Conservation (phyloP, 2,329 filamentous ascomycete genomes). For the Xylaria multiplex region DNA sequence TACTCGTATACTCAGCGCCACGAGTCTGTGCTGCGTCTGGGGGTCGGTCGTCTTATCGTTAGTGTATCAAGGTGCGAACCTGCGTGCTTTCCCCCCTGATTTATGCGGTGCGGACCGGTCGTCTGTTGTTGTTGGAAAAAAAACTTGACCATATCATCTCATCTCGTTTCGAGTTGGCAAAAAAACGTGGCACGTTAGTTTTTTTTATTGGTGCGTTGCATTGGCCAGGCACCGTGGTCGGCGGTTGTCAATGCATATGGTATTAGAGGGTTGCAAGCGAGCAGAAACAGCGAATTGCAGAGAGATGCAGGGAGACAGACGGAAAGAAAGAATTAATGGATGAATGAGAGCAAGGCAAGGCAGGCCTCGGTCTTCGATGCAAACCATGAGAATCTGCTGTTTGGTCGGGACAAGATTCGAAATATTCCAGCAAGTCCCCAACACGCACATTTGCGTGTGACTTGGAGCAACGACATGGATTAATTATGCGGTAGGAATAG, state of each 20-base stretch:
- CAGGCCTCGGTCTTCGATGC: constrained; percentile 21
- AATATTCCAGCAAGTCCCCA: not conserved
- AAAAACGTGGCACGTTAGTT: not conserved
- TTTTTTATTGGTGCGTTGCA: not conserved
- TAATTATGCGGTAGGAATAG: constrained; percentile 9
- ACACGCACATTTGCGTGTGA: constrained; percentile 6
- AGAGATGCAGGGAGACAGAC: not conserved
- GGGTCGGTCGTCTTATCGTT: not conserved
- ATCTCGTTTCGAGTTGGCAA: not conserved
- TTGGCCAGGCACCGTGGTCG: constrained; percentile 3
- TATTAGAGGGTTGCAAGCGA: not conserved
- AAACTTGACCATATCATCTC: not conserved
- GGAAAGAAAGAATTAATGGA: not conserved
- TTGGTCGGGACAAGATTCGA: not conserved
- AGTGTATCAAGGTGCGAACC: constrained; percentile 4
- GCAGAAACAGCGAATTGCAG: no score
- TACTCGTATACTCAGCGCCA: not conserved
- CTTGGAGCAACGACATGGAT: not conserved
- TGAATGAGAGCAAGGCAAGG: not conserved
- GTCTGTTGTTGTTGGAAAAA: not conserved
- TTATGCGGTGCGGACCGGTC: no score
- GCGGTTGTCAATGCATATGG: not conserved
- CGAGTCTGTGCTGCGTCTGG: not conserved
- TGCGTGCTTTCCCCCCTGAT: no score
- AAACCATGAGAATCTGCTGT: constrained; percentile 9